These are phyloP conservation scores for Fusarium sterilihyphosum DNA, from an alignment of 2,329 filamentous ascomycete genomes.

Conservation along the genomic window DNA sequence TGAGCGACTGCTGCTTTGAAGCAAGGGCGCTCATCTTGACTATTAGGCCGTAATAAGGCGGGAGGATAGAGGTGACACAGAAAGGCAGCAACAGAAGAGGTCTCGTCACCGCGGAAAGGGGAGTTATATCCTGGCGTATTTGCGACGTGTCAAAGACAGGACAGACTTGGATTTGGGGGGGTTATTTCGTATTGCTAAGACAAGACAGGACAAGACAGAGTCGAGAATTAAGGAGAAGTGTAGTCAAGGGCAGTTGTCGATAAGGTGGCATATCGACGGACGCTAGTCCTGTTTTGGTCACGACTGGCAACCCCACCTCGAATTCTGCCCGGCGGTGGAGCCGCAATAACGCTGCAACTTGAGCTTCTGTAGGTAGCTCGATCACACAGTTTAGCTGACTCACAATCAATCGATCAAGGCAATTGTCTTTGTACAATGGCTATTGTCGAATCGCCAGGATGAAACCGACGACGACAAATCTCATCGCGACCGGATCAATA, in stretches of 20 bases:
- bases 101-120: not conserved
- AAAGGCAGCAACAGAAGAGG: not conserved
- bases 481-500: constrained; percentile 49
- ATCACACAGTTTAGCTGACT: not conserved
- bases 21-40: constrained; percentile 74
- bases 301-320: constrained; percentile 41
- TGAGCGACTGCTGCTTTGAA: constrained; percentile 93
- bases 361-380: constrained; percentile 1
- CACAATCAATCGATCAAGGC: constrained; percentile 4
- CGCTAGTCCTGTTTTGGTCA: constrained; percentile 49
- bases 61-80: constrained; percentile 8
- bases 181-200: constrained; percentile 23
- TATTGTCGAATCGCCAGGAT: constrained; percentile 53
- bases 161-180: constrained; percentile 17
- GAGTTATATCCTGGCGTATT: constrained; percentile 2
- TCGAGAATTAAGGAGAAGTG: constrained; percentile 47
- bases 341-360: constrained; percentile 9
- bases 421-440: constrained; percentile 48
- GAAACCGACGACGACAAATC: constrained; percentile 54
- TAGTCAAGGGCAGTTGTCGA: constrained; percentile 46
- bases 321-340: constrained; percentile 53
- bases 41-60: constrained; percentile 27
- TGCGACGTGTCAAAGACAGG: constrained; percentile 33
- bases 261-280: constrained; percentile 55
- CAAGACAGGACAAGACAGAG: constrained; percentile 30